phyloP scores from a whole-genome alignment of 768 basidiomycete genomes.

The Cantharellus cinnabarinus region DNA sequence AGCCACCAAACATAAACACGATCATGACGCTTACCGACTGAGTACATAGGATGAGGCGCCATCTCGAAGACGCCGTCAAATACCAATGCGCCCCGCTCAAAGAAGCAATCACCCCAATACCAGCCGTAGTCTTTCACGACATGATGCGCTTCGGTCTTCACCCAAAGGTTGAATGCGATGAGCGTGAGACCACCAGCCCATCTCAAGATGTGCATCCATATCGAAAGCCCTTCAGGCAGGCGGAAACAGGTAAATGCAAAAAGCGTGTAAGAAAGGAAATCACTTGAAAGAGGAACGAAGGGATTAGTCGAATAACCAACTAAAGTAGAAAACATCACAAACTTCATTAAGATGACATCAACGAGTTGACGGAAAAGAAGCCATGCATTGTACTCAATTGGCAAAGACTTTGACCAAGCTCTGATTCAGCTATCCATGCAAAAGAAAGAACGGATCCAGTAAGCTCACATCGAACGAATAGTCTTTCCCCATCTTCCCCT shows the following conservation, averaged over 20 bases:
- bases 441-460: background rate
- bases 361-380: slow-evolving; percentile 89
- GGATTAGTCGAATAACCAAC: background rate
- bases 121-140: slow-evolving; percentile 97
- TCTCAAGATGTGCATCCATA: slow-evolving; percentile 60
- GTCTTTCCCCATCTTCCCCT: slow-evolving; percentile 83
- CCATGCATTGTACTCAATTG: slow-evolving; percentile 92
- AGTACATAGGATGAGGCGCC: slow-evolving; percentile 91
- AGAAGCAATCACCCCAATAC: slow-evolving; percentile 93
- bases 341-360: slow-evolving; percentile 93
- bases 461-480: slow-evolving; percentile 73
- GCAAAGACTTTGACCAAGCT: slow-evolving; percentile 38
- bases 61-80: slow-evolving; percentile 98
- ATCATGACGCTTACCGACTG: slow-evolving; percentile 34
- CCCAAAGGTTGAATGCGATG: slow-evolving; percentile 93
- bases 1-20: background rate
- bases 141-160: slow-evolving; percentile 92
- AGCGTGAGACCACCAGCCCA: slow-evolving; percentile 76
- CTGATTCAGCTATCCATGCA: background rate
- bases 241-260: slow-evolving; percentile 89
- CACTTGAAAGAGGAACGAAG: slow-evolving; percentile 27
- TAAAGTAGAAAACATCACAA: slow-evolving; percentile 14
- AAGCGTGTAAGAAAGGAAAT: slow-evolving; percentile 86
- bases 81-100: slow-evolving; percentile 78
- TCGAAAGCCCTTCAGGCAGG: slow-evolving; percentile 57